Evolutionary conservation across 1,284 basidiomycete genomes (phyloP), one percentile per base, ranked within the genome.

Genomic region (Irpex lacteus): DNA sequence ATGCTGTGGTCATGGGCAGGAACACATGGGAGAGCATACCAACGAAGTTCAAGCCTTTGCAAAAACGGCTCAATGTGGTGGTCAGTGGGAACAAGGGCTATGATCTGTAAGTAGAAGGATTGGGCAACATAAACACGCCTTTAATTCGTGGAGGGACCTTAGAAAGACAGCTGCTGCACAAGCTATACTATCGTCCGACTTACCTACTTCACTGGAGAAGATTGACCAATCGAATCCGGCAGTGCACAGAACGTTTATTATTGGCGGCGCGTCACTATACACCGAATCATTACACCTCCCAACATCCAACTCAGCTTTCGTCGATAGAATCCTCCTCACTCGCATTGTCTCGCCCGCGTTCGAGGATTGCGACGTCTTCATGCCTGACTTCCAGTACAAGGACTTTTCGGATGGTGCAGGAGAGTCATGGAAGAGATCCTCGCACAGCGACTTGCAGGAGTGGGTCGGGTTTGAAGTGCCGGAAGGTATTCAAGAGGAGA

Each of bases 11-110:
- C 64, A 99, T 99, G 98, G 98, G 98, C 5, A 83, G 96, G 58
- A 96, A 95, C 72, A 98, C 96, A 18, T 99, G 98, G 98, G 94
- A 98, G 76, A 95, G 94, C 74, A 99, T 99, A 65, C 97, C 98
- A n/a, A 70, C 74, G 5, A 93, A 89, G 75, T 95, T 93, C 78
- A 85, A 93, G 66, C 98, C 98, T 2, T 81, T 99, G 32, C 81
- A 84, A 53, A 85, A 84, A 37, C 82, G 98, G 49, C 68, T 86
- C 65, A 99, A 99, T 74, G 76, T 97, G 13, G 88, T 99, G 40
- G 81, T 98, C 40, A 95, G 89, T 69, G 81, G 86, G 36, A 87
- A 90, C 69, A 59, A 73, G 5, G 76, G 81, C 34, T 90, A 89
- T 69, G 77, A 88, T 60, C 73, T 94, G 90, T 95, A 74, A 70